Evolutionary conservation across 306 rosid species (phyloP).

Genomic region (Vicia villosa): DNA sequence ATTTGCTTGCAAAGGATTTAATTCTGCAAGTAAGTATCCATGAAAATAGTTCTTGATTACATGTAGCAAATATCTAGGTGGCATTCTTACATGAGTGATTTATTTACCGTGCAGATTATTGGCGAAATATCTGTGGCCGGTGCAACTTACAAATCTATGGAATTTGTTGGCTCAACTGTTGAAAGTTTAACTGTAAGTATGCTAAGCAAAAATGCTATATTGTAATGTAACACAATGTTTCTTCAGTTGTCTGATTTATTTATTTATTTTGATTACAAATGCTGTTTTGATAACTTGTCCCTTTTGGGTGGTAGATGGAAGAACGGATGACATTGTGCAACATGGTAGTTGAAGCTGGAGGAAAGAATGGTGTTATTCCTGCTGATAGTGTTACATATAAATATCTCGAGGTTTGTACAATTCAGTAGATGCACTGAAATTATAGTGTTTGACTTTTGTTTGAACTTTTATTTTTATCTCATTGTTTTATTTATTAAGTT

Average conservation of each 20-base stretch:
- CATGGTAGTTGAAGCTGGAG: slow-evolving; percentile 97
- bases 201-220: slow-evolving; percentile 4
- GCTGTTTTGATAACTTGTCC: slow-evolving; percentile 31
- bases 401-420: slow-evolving; percentile 77
- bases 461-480: neutral
- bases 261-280: slow-evolving; percentile 15
- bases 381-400: slow-evolving; percentile 83
- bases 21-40: slow-evolving; percentile 73
- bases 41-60: slow-evolving; percentile 20
- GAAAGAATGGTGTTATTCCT: slow-evolving; percentile 86
- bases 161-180: slow-evolving; percentile 85
- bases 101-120: slow-evolving; percentile 56
- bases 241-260: slow-evolving; percentile 5
- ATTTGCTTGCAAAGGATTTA: slow-evolving; percentile 92
- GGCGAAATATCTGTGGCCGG: slow-evolving; percentile 94
- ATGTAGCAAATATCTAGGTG: slow-evolving; percentile 8
- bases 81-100: slow-evolving; percentile 21
- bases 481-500: neutral
- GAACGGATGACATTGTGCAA: slow-evolving; percentile 95
- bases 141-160: slow-evolving; percentile 94
- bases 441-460: slow-evolving; percentile 5
- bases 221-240: neutral
- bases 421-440: slow-evolving; percentile 29
- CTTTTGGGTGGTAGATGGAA: slow-evolving; percentile 70
- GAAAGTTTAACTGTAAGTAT: slow-evolving; percentile 76